Percentiles rank a stretch among this genome's conserved stretches.
Conservation (phyloP, 441 rosid species). For the Euphorbia corollata region DNA sequence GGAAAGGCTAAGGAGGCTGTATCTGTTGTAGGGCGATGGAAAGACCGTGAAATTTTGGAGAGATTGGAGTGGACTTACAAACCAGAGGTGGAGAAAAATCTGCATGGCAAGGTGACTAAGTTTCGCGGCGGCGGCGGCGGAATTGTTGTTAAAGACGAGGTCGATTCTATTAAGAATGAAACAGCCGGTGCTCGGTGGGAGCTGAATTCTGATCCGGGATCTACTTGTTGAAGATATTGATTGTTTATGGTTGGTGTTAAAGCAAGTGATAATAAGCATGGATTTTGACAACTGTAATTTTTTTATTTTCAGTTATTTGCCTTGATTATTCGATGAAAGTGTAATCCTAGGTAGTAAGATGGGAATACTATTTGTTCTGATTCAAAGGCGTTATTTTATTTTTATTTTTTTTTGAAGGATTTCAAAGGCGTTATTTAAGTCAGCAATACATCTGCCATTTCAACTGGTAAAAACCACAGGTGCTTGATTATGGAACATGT, state of each 20-base stretch:
- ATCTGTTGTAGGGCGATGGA: constrained; percentile 64
- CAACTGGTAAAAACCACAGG: too few relatives aligned
- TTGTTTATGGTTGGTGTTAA: background rate
- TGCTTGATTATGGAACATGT: too few relatives aligned
- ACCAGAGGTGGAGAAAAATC: constrained; percentile 40
- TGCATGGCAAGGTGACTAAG: constrained; percentile 22
- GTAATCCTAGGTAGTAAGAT: background rate
- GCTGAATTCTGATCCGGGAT: constrained; percentile 40
- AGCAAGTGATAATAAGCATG: constrained; percentile 1
- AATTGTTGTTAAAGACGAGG: constrained; percentile 23
- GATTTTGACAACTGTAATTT: background rate
- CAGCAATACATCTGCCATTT: too few relatives aligned
- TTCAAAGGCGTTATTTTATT: too few relatives aligned
- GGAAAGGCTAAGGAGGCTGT: constrained; percentile 82
- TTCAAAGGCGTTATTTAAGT: too few relatives aligned
- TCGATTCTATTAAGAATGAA: constrained; percentile 23
- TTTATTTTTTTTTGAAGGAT: too few relatives aligned
- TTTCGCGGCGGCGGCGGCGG: constrained; percentile 20
- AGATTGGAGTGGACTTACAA: constrained; percentile 70
- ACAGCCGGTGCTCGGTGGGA: constrained; percentile 58
- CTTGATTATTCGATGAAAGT: too few relatives aligned
- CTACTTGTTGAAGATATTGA: constrained; percentile 19
- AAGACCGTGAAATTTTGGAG: constrained; percentile 57
- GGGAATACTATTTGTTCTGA: background rate
- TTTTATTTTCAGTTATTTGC: background rate